Evolutionary conservation across 2,329 filamentous ascomycete genomes (phyloP).

Genomic region (Sporothrix brunneoviolacea): DNA sequence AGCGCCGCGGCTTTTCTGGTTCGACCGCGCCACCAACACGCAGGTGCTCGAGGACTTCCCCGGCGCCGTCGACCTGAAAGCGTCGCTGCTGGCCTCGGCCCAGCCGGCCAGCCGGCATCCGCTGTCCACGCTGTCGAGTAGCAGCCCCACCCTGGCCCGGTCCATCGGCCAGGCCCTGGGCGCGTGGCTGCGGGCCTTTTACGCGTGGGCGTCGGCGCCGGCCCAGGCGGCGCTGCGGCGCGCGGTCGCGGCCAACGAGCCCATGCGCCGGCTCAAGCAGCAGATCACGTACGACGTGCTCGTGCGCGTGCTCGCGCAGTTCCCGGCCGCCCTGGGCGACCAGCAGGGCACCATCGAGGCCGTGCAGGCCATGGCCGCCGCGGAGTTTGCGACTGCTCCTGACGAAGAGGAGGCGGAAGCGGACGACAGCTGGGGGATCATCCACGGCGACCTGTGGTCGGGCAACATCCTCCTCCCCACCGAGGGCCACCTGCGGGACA

Average conservation of each 20-base stretch:
- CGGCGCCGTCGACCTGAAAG: constrained; percentile 28
- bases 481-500: too few species aligned
- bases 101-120: background rate
- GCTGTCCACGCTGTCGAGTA: too few species aligned
- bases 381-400: constrained; percentile 23
- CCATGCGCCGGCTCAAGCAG: constrained; percentile 33
- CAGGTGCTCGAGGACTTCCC: constrained; percentile 33
- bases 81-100: constrained; percentile 23
- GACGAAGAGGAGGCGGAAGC: constrained; percentile 2
- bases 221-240: constrained; percentile 17
- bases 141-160: too few species aligned
- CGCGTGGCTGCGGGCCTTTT: too few species aligned
- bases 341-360: constrained; percentile 24
- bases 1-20: constrained; percentile 29
- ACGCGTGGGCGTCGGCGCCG: too few species aligned
- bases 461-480: constrained; percentile 16
- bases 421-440: constrained; percentile 19
- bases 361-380: constrained; percentile 22
- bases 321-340: constrained; percentile 25
- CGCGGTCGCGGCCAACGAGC: constrained; percentile 24
- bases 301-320: constrained; percentile 26
- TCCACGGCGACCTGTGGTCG: constrained; percentile 38
- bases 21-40: constrained; percentile 26
- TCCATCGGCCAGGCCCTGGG: too few species aligned
- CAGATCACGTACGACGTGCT: constrained; percentile 31